Percentiles rank a stretch among this genome's conserved stretches.
Evolutionary conservation across 179 eudicot genomes (phyloP).

Genomic region (Camellia oleifera): DNA sequence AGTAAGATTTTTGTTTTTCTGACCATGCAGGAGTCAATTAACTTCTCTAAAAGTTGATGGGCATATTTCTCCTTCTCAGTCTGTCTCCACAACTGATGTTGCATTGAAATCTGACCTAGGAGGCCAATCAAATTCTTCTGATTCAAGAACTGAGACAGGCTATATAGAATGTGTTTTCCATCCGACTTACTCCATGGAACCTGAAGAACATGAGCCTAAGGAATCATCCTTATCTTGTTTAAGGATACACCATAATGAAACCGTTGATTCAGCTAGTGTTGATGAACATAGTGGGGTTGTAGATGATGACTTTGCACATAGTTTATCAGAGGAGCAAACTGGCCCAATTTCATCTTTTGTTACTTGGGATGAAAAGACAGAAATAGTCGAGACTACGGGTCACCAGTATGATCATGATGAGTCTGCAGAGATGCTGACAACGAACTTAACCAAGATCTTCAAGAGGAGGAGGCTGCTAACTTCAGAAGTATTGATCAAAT

Average conservation of each 20-base stretch:
- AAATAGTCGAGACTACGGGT: slow-evolving; percentile 39
- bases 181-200: slow-evolving; percentile 40
- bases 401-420: slow-evolving; percentile 28
- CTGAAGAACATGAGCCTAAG: slow-evolving; percentile 38
- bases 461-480: slow-evolving; percentile 28
- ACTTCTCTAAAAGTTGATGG: slow-evolving; percentile 44
- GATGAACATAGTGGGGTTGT: slow-evolving; percentile 35
- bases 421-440: slow-evolving; percentile 26
- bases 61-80: slow-evolving; percentile 45
- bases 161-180: slow-evolving; percentile 56
- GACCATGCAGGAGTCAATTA: slow-evolving; percentile 47
- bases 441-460: slow-evolving; percentile 21
- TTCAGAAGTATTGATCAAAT: slow-evolving; percentile 22
- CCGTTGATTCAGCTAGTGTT: slow-evolving; percentile 32
- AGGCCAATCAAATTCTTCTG: slow-evolving; percentile 45
- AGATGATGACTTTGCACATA: slow-evolving; percentile 25
- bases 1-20: slow-evolving; percentile 6
- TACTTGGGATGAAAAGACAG: slow-evolving; percentile 78
- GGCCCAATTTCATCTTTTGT: slow-evolving; percentile 44
- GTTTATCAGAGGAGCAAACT: slow-evolving; percentile 32
- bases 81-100: slow-evolving; percentile 47
- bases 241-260: slow-evolving; percentile 27
- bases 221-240: slow-evolving; percentile 33
- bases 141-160: slow-evolving; percentile 50
- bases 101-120: slow-evolving; percentile 51